Evolutionary conservation across 2,329 filamentous ascomycete genomes (phyloP).

Genomic region (Monilinia fructicola): DNA sequence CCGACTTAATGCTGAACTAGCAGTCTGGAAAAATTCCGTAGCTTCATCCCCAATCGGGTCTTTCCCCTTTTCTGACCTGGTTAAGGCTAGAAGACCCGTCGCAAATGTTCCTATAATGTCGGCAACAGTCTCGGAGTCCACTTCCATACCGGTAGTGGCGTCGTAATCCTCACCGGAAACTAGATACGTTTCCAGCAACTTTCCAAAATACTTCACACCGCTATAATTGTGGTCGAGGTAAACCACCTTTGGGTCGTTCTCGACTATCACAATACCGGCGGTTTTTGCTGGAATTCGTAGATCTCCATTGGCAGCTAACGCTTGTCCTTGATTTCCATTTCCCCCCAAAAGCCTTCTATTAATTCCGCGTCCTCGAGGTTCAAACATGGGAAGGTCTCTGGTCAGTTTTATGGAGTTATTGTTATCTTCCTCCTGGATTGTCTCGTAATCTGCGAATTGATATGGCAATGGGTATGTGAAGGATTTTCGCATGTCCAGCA

Average conservation of each 20-base stretch:
- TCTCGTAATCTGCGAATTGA: slow-evolving; percentile 70
- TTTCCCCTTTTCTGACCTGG: slow-evolving; percentile 30
- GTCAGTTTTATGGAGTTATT: slow-evolving; percentile 73
- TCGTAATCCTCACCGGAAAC: slow-evolving; percentile 51
- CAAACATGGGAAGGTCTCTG: slow-evolving; percentile 64
- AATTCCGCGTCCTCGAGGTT: slow-evolving; percentile 37
- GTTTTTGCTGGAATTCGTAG: slow-evolving; percentile 67
- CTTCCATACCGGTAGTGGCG: slow-evolving; percentile 45
- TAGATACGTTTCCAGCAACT: slow-evolving; percentile 68
- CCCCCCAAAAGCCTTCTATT: slow-evolving; percentile 12
- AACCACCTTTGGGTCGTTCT: slow-evolving; percentile 72
- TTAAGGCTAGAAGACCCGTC: slow-evolving; percentile 58
- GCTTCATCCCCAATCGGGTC: slow-evolving; percentile 45
- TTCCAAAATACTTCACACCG: slow-evolving; percentile 74
- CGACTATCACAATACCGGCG: slow-evolving; percentile 70
- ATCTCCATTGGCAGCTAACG: slow-evolving; percentile 42
- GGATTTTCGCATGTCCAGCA: slow-evolving; percentile 66
- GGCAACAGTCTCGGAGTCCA: slow-evolving; percentile 62
- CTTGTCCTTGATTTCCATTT: slow-evolving; percentile 23
- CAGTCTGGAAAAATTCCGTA: slow-evolving; percentile 53
- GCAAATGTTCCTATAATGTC: slow-evolving; percentile 75
- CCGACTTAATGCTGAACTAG: slow-evolving; percentile 54
- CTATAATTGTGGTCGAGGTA: slow-evolving; percentile 77
- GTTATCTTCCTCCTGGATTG: slow-evolving; percentile 83
- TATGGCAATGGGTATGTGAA: slow-evolving; percentile 77